Percentiles rank a stretch among this genome's conserved stretches.
Conservation (phyloP, 2,329 filamentous ascomycete genomes). For the Lachnellula cervina region DNA sequence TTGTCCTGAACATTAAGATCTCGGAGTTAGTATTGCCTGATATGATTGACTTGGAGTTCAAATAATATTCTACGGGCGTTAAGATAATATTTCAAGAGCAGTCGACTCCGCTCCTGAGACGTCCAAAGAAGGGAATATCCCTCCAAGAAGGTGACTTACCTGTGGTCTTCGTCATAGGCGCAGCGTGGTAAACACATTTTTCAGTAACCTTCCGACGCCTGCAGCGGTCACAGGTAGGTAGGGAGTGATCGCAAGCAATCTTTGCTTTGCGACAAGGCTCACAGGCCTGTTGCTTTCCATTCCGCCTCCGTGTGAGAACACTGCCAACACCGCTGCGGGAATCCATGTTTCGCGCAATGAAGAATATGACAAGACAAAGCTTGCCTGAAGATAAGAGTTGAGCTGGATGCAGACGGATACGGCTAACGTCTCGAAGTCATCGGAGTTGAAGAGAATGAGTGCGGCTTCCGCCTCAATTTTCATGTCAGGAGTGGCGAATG, state of each 20-base stretch:
- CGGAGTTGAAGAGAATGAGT: background rate
- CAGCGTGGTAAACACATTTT: slow-evolving; percentile 25
- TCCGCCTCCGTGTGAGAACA: slow-evolving; percentile 20
- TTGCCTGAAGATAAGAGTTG: too few relatives aligned
- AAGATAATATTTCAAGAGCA: too few relatives aligned
- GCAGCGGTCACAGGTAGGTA: slow-evolving; percentile 26
- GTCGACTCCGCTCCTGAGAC: too few relatives aligned
- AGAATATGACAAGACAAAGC: too few relatives aligned
- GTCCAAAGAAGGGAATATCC: too few relatives aligned
- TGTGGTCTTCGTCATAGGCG: slow-evolving; percentile 24
- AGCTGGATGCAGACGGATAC: too few relatives aligned
- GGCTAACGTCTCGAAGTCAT: background rate
- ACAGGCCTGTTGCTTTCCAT: slow-evolving; percentile 27
- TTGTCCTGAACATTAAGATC: too few relatives aligned
- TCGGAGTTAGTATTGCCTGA: too few relatives aligned
- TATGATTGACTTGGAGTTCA: too few relatives aligned
- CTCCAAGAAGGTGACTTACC: background rate
- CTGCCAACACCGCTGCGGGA: slow-evolving; percentile 5
- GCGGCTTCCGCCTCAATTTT: background rate
- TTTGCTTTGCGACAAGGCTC: slow-evolving; percentile 29
- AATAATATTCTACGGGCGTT: too few relatives aligned
- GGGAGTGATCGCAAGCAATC: slow-evolving; percentile 25
- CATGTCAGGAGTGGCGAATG: background rate
- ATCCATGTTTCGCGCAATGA: background rate
- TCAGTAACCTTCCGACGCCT: slow-evolving; percentile 19